Percentiles rank a stretch among this genome's conserved stretches.
phyloP scores from a whole-genome alignment of 2,329 filamentous ascomycete genomes.

The Exophiala phaeomuriformis region DNA sequence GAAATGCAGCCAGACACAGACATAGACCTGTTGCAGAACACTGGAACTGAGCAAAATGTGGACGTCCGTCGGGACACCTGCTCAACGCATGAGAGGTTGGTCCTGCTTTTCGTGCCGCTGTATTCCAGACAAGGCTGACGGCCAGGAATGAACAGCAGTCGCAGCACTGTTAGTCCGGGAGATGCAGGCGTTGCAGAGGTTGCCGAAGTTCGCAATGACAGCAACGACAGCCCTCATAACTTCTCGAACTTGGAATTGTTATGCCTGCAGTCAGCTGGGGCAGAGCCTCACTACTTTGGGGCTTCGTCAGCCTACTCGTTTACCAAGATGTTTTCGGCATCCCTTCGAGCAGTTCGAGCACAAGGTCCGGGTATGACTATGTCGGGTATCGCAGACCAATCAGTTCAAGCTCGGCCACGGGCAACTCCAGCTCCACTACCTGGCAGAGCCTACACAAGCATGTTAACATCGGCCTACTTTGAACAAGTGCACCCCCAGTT shows the following conservation, averaged over 20 bases:
- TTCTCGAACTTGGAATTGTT: constrained; percentile 8
- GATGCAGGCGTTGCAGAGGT: not conserved
- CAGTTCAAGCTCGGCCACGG: not conserved
- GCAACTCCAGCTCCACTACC: constrained; percentile 3
- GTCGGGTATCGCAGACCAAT: constrained; percentile 3
- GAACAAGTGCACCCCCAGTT: constrained; percentile 36
- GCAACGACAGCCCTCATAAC: not conserved
- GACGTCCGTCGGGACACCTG: no score
- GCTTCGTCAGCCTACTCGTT: constrained; percentile 9
- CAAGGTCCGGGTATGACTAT: constrained; percentile 7
- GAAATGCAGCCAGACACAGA: constrained; percentile 1
- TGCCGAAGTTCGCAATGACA: not conserved
- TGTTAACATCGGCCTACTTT: constrained; percentile 31
- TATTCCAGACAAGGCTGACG: no score
- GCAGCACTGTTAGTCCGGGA: not conserved
- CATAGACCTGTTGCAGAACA: not conserved
- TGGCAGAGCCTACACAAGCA: constrained; percentile 2
- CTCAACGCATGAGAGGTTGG: no score
- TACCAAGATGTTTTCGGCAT: constrained; percentile 5
- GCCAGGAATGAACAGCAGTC: not conserved
- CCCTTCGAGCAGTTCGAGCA: constrained; percentile 4
- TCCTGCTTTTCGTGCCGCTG: no score
- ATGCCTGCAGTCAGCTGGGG: constrained; percentile 7
- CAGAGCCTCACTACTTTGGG: constrained; percentile 13
- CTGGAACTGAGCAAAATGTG: not conserved